Evolutionary conservation across 192 early-diverging fungal species (phyloP).

Genomic region (Coemansia javaensis): DNA sequence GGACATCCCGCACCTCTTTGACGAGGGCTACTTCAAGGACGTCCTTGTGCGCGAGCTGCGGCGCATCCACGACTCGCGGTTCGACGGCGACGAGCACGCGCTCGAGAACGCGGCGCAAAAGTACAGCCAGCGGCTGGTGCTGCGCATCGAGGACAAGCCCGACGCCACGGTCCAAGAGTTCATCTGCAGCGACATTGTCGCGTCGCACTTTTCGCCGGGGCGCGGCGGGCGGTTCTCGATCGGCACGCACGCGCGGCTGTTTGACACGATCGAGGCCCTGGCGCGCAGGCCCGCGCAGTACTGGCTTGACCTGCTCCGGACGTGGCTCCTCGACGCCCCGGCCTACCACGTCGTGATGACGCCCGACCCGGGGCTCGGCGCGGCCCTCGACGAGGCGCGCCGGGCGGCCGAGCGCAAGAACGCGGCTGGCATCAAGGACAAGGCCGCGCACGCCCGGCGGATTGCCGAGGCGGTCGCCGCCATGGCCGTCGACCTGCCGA

Average conservation of each 20-base stretch:
- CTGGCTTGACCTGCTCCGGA: constrained; percentile 40
- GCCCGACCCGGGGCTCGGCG: constrained; percentile 17
- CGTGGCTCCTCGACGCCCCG: constrained; percentile 27
- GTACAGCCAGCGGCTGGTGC: constrained; percentile 15
- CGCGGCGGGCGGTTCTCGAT: constrained; percentile 5
- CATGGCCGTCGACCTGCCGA: constrained; percentile 44
- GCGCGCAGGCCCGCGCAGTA: constrained; percentile 13
- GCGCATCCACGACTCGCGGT: constrained; percentile 37
- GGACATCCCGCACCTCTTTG: constrained; percentile 53
- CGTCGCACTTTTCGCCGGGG: constrained; percentile 30
- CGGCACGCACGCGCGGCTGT: constrained; percentile 18
- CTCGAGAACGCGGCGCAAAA: constrained; percentile 21
- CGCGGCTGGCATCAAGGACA: constrained; percentile 16
- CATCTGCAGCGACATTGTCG: constrained; percentile 27
- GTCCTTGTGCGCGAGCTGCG: constrained; percentile 58
- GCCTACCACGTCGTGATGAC: constrained; percentile 25
- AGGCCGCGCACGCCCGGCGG: constrained; percentile 37
- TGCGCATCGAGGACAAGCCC: constrained; percentile 29
- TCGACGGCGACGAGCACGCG: constrained; percentile 32
- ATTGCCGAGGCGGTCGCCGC: constrained; percentile 44
- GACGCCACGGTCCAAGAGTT: constrained; percentile 16
- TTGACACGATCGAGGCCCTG: constrained; percentile 32
- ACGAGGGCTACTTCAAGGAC: constrained; percentile 54
- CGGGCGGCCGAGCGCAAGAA: constrained; percentile 18
- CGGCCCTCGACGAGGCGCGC: constrained; percentile 23